Base-by-base conservation (phyloP, 73 alveolate genomes). In the Paraurostyla sp. region DNA sequence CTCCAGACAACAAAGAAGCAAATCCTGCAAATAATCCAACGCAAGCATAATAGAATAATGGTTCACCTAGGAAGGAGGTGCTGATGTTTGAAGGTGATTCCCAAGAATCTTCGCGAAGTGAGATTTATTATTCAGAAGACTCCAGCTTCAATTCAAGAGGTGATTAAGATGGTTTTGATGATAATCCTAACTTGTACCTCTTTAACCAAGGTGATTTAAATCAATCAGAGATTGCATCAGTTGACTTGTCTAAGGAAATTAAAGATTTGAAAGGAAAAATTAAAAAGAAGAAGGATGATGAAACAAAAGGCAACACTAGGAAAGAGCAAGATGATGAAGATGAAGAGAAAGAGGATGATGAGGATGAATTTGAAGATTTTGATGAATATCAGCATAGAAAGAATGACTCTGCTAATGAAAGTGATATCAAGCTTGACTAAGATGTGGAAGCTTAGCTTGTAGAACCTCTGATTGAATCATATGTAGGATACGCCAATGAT, bases 361-460 rank as follows among this genome's bases (percentile, higher is more conserved):
- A 82, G 71, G 88, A 84, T 6, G 63, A 65, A 23, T 71, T 71
- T 41, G 71, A 32, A 71, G 84, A 41, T 60, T 71, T 71, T n/a
- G 76, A 51, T 4, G 88, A 84, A 20, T 83, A 27, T 36, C 42
- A 65, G 48, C 88, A 43, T 16, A 49, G 60, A 33, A 29, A 49
- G 51, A 33, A 75, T n/a, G 75, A 87, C 33, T 41, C 83, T 29
- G 76, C 62, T 0, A 83, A 90, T 30, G 95, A 90, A 32, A 36
- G 83, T 13, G 95, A 90, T 43, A 25, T 90, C 18, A 62, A 33
- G 42, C 35, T 90, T 15, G 95, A 90, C 50, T 82, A 89, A 29
- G 92, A 91, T 60, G 92, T 68, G 7, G 96, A 90, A 51, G 94
- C 59, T 35, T 71, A 83, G 59, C 94, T 90, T 46, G 94, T 93